A percentile compares a stretch with the other conserved stretches of the same genome.
Conservation (phyloP, 2,329 filamentous ascomycete genomes). For the Aureobasidium sp. region DNA sequence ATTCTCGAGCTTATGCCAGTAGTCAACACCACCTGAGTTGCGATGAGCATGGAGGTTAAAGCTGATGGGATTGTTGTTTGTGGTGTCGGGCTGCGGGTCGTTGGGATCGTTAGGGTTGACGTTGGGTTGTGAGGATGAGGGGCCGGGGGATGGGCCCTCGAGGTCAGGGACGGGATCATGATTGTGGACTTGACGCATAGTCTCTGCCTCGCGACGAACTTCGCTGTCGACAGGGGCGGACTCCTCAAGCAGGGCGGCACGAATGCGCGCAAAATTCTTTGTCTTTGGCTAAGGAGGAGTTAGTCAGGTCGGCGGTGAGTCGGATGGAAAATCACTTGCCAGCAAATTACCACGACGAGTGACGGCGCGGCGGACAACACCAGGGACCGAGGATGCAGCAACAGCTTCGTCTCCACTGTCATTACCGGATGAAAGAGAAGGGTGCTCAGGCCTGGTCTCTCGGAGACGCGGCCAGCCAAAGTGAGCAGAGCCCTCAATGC, state of each 20-base stretch:
- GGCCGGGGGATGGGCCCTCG: slow-evolving; percentile 35
- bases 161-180: slow-evolving; percentile 55
- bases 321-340: slow-evolving; percentile 45
- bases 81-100: slow-evolving; percentile 56
- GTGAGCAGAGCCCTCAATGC: slow-evolving; percentile 44
- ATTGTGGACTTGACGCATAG: slow-evolving; percentile 90
- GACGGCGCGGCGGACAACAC: slow-evolving; percentile 74
- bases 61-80: slow-evolving; percentile 47
- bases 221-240: slow-evolving; percentile 81
- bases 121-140: slow-evolving; percentile 54
- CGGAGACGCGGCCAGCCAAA: slow-evolving; percentile 38
- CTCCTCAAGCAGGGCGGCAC: slow-evolving; percentile 84
- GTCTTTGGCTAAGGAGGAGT: slow-evolving; percentile 68
- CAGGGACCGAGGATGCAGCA: slow-evolving; percentile 50
- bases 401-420: slow-evolving; percentile 67
- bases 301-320: slow-evolving; percentile 1
- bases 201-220: slow-evolving; percentile 83
- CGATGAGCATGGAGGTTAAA: slow-evolving; percentile 69
- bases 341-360: slow-evolving; percentile 83
- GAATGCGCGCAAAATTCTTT: slow-evolving; percentile 88
- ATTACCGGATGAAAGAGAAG: slow-evolving; percentile 71
- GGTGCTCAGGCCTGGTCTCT: slow-evolving; percentile 83
- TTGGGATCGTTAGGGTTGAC: slow-evolving; percentile 50
- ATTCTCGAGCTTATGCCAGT: slow-evolving; percentile 75
- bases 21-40: slow-evolving; percentile 64